These are phyloP conservation scores for Noccaea bulbosa DNA, from an alignment of 345 rosid genomes.

Conservation along the genomic window DNA sequence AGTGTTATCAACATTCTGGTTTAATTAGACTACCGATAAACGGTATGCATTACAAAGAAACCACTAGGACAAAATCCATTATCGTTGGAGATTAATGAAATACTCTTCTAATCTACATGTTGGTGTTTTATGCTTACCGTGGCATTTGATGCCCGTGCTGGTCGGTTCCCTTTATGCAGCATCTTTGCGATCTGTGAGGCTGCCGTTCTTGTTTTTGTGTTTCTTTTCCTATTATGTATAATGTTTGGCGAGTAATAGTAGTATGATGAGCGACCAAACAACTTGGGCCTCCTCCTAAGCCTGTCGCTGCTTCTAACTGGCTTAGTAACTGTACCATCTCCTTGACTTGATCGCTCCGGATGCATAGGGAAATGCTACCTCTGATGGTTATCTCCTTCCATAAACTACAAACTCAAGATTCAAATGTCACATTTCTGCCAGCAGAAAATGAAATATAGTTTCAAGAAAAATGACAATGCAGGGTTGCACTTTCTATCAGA, in stretches of 20 bases:
- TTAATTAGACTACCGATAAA: slow-evolving; percentile 31
- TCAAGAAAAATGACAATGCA: background rate
- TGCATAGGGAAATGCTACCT: slow-evolving; percentile 71
- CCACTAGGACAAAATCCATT: background rate
- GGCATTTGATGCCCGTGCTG: slow-evolving; percentile 57
- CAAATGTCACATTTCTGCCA: slow-evolving; percentile 31
- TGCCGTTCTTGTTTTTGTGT: slow-evolving; percentile 84
- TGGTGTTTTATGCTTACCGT: slow-evolving; percentile 53
- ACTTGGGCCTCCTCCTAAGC: slow-evolving; percentile 87
- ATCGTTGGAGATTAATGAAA: background rate
- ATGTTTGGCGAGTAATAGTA: slow-evolving; percentile 67
- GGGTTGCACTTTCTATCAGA: background rate
- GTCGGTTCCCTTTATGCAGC: slow-evolving; percentile 66
- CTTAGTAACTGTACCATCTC: slow-evolving; percentile 80
- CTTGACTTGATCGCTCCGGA: slow-evolving; percentile 80
- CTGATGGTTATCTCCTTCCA: slow-evolving; percentile 51
- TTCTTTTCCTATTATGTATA: slow-evolving; percentile 67
- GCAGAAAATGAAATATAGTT: background rate
- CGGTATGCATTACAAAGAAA: slow-evolving; percentile 16
- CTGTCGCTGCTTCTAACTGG: slow-evolving; percentile 94
- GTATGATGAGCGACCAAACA: slow-evolving; percentile 62
- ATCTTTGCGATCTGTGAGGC: slow-evolving; percentile 94
- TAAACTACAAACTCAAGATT: slow-evolving; percentile 46
- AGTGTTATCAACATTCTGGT: slow-evolving; percentile 33
- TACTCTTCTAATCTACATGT: background rate